These are phyloP conservation scores for Pilatotrama ljubarskyi DNA, from an alignment of 768 basidiomycete species.

Conservation along the genomic window DNA sequence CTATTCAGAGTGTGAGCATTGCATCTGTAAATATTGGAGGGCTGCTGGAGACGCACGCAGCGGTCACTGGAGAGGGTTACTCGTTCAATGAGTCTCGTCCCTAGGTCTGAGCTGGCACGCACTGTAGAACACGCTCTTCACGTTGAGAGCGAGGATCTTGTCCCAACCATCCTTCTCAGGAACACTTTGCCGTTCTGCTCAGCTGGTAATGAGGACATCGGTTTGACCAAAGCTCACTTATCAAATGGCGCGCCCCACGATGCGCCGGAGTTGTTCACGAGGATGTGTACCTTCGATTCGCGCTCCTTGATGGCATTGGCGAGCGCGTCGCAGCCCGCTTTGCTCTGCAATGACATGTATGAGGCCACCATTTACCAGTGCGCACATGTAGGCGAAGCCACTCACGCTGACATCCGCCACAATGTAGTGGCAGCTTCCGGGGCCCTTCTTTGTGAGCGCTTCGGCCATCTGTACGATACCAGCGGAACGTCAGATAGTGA, in stretches of 20 bases:
- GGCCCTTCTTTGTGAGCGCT: conserved; percentile 59
- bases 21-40: not conserved
- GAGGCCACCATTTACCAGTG: no score
- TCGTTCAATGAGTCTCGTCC: not conserved
- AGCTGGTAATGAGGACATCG: not conserved
- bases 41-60: conserved; percentile 38
- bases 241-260: conserved; percentile 75
- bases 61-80: conserved; percentile 47
- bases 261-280: conserved; percentile 82
- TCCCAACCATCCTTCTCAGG: conserved; percentile 89
- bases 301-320: conserved; percentile 65
- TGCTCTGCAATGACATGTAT: conserved; percentile 47
- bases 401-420: conserved; percentile 73
- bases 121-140: conserved; percentile 86
- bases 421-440: conserved; percentile 70
- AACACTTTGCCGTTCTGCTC: conserved; percentile 34
- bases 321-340: conserved; percentile 77
- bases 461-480: conserved; percentile 32
- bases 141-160: conserved; percentile 77
- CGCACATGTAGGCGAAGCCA: conserved; percentile 21
- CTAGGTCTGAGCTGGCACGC: conserved; percentile 24
- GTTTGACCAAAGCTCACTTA: conserved; percentile 32
- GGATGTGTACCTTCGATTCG: conserved; percentile 74
- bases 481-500: not conserved
- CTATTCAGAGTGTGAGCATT: conserved; percentile 27